phyloP scores from a whole-genome alignment of 495 filamentous ascomycete genomes.

The Hypoxylon crocopeplum region DNA sequence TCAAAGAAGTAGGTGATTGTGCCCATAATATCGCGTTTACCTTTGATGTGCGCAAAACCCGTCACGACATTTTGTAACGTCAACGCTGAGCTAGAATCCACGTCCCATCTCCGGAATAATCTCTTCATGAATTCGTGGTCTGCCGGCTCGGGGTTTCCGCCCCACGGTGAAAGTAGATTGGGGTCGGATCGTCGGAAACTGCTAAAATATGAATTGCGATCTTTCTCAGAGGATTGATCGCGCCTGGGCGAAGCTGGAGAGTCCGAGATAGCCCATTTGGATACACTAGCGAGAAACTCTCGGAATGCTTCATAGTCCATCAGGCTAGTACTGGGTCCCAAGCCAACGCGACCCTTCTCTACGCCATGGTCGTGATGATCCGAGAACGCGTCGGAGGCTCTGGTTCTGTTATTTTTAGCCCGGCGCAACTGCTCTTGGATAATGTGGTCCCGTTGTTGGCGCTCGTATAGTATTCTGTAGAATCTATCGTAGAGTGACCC shows the following conservation, averaged over 20 bases:
- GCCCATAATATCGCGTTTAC: conserved; percentile 93
- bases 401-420: conserved; percentile 63
- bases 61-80: conserved; percentile 90
- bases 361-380: conserved; percentile 49
- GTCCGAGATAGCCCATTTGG: conserved; percentile 91
- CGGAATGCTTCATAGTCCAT: conserved; percentile 98
- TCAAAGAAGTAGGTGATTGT: conserved; percentile 98
- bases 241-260: conserved; percentile 62
- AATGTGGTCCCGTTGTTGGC: conserved; percentile 79
- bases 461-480: conserved; percentile 87
- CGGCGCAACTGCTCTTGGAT: conserved; percentile 74
- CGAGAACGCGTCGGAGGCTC: conserved; percentile 55
- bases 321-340: conserved; percentile 83
- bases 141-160: conserved; percentile 78
- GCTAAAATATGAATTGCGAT: conserved; percentile 61
- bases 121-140: conserved; percentile 95
- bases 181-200: conserved; percentile 42
- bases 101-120: conserved; percentile 88
- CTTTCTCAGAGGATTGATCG: conserved; percentile 58
- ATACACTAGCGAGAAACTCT: conserved; percentile 87
- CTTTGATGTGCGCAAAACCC: conserved; percentile 88
- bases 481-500: conserved; percentile 91
- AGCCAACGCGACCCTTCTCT: conserved; percentile 83
- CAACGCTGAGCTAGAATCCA: conserved; percentile 73
- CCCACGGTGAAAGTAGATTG: conserved; percentile 71